Conservation (phyloP, 306 rosid species). For the Trifolium subterraneum region DNA sequence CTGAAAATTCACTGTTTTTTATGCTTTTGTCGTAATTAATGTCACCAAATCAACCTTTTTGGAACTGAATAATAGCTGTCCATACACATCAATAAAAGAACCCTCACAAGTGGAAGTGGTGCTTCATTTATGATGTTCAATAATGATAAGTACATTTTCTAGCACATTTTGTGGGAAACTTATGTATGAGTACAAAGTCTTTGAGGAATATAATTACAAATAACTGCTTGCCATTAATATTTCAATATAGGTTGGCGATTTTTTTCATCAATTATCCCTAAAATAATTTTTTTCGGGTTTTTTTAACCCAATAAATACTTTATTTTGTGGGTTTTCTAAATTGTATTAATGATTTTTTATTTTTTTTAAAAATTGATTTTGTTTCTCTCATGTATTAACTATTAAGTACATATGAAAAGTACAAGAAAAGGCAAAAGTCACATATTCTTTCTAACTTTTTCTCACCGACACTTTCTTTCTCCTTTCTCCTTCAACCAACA, state of each 20-base stretch:
- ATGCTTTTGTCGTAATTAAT: conserved; percentile 30
- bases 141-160: conserved; percentile 42
- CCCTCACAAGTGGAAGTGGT: conserved; percentile 45
- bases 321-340: too few species aligned
- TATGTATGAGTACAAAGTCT: conserved; percentile 9
- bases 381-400: too few species aligned
- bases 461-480: too few species aligned
- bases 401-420: too few species aligned
- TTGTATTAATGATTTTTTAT: too few species aligned
- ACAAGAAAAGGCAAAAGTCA: too few species aligned
- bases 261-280: too few species aligned
- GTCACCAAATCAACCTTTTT: conserved; percentile 32
- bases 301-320: too few species aligned
- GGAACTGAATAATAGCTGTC: conserved; percentile 29
- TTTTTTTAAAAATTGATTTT: too few species aligned
- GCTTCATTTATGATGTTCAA: conserved; percentile 9
- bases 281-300: too few species aligned
- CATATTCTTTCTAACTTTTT: too few species aligned
- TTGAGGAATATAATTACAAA: background rate
- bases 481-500: too few species aligned
- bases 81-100: background rate
- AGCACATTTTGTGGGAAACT: conserved; percentile 49
- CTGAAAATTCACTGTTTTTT: conserved; percentile 27
- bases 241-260: background rate
- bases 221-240: conserved; percentile 13